Conservation (phyloP, 805 yeast species). For the Starmerella tilneyi region DNA sequence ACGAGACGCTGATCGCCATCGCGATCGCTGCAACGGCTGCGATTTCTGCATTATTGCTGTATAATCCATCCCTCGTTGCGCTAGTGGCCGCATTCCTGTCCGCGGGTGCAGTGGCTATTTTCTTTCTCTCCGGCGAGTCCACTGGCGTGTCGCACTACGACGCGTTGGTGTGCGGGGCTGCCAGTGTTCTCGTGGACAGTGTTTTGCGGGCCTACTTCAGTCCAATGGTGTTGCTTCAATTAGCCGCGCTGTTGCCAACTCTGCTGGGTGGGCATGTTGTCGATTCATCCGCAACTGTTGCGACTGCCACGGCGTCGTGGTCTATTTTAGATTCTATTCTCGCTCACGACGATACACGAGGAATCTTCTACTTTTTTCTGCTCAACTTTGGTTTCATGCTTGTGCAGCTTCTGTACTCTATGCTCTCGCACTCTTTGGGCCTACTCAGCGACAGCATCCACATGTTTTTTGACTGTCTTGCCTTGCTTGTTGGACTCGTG, state of each 20-base stretch:
- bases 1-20: background rate
- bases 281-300: background rate
- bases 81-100: conserved; percentile 7
- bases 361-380: conserved; percentile 77
- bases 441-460: conserved; percentile 86
- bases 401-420: conserved; percentile 81
- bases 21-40: background rate
- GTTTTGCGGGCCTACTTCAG: conserved; percentile 6
- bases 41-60: background rate
- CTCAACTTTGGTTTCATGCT: conserved; percentile 90
- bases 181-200: conserved; percentile 11
- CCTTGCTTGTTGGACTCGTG: conserved; percentile 75
- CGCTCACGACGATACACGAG: conserved; percentile 63
- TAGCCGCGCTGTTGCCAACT: conserved; percentile 10
- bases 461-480: conserved; percentile 91
- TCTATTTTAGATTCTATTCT: conserved; percentile 33
- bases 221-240: conserved; percentile 1
- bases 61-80: background rate
- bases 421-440: conserved; percentile 86
- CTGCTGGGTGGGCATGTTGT: background rate
- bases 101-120: conserved; percentile 12
- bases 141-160: conserved; percentile 9
- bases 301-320: conserved; percentile 14
- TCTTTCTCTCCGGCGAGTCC: conserved; percentile 13
- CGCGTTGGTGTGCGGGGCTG: conserved; percentile 6